Percentiles rank a stretch among this genome's conserved stretches.
Conservation (phyloP, 163 green algal species). For the Volvox carteri region DNA sequence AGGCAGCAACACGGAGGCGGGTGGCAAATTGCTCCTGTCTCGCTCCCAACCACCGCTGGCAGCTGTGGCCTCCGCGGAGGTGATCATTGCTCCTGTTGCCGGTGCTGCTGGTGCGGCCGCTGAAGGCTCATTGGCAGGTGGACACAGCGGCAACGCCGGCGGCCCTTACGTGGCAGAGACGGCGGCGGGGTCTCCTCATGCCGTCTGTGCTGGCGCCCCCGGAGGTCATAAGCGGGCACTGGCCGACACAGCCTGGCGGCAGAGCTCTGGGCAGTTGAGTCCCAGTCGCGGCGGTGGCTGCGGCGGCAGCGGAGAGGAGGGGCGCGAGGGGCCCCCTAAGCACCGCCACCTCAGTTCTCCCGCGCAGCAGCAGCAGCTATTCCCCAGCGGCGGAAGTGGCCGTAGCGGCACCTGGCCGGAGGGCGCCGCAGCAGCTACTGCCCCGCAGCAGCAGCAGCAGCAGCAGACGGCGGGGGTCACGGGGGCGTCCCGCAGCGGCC, state of each 20-base stretch:
- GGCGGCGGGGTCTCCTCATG: background rate
- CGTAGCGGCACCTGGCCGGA: background rate
- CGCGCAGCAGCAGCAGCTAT: background rate
- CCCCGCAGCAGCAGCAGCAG: too few relatives aligned
- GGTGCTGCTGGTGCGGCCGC: background rate
- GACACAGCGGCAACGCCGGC: background rate
- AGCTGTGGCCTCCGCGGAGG: background rate
- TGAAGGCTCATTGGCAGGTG: background rate
- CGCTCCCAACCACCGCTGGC: too few relatives aligned
- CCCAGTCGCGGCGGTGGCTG: background rate
- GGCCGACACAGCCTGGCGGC: background rate
- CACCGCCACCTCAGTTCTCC: conserved; percentile 31
- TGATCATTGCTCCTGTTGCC: background rate
- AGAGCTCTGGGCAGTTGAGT: background rate
- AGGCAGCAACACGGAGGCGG: background rate
- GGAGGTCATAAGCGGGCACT: conserved; percentile 34
- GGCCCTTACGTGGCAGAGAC: background rate
- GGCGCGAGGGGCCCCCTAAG: conserved; percentile 32
- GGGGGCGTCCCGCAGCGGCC: too few relatives aligned
- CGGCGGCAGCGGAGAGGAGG: background rate
- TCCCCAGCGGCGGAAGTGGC: background rate
- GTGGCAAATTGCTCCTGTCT: too few relatives aligned
- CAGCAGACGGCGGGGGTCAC: too few relatives aligned
- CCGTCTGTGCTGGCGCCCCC: too few relatives aligned
- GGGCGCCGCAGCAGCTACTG: background rate